phyloP scores from a whole-genome alignment of 805 yeast species.

The Ogataea kodamae region DNA sequence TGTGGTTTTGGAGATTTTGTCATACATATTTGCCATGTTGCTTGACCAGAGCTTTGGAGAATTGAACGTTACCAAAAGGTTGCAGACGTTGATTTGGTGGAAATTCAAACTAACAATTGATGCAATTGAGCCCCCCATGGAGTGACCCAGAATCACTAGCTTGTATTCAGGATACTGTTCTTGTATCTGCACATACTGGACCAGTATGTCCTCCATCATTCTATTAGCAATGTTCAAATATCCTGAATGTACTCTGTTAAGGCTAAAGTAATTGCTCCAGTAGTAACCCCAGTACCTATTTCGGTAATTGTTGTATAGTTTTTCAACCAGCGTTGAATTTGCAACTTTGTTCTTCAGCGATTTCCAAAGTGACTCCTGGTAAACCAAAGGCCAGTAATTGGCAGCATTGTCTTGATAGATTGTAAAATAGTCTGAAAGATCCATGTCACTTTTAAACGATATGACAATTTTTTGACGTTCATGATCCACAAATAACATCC shows the following conservation, averaged over 20 bases:
- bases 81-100: conserved; percentile 16
- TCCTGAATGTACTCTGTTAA: conserved; percentile 21
- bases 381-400: conserved; percentile 20
- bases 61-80: conserved; percentile 19
- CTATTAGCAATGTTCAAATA: conserved; percentile 19
- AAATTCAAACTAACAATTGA: conserved; percentile 18
- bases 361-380: conserved; percentile 18
- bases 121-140: conserved; percentile 25
- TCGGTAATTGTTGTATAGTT: conserved; percentile 11
- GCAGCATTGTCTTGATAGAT: conserved; percentile 18
- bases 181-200: conserved; percentile 12
- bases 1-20: conserved; percentile 15
- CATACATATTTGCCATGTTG: conserved; percentile 20
- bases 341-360: conserved; percentile 9
- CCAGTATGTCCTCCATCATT: conserved; percentile 21
- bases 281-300: conserved; percentile 20
- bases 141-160: conserved; percentile 20
- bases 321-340: conserved; percentile 1
- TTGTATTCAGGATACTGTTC: conserved; percentile 14
- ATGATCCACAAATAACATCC: conserved; percentile 20
- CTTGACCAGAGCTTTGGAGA: conserved; percentile 23
- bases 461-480: conserved; percentile 16
- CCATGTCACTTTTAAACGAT: conserved; percentile 19
- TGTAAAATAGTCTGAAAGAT: conserved; percentile 20
- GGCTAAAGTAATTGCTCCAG: conserved; percentile 14